Evolutionary conservation across 345 rosid genomes (phyloP).

Genomic region (Euphorbia tirucalli): DNA sequence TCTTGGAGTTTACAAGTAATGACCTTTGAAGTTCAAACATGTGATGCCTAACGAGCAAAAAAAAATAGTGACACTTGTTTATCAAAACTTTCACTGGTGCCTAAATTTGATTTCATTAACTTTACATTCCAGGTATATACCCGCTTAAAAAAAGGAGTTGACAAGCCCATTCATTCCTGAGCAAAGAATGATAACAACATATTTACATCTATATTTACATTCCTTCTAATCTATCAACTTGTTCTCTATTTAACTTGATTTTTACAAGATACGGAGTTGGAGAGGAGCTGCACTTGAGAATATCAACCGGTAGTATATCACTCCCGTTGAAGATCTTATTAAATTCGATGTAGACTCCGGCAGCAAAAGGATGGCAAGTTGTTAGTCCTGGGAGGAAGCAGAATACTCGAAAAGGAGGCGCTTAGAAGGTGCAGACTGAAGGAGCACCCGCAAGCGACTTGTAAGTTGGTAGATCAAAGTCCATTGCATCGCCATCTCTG

Average conservation of each 20-base stretch:
- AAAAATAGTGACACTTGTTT: no score
- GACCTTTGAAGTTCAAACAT: no score
- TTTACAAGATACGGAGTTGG: neutral
- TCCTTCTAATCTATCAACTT: neutral
- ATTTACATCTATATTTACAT: conserved; percentile 16
- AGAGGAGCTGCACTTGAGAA: no score
- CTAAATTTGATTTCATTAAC: conserved; percentile 16
- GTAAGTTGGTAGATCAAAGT: conserved; percentile 88
- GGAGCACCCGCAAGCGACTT: conserved; percentile 79
- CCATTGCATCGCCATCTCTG: conserved; percentile 98
- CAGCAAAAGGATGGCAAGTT: no score
- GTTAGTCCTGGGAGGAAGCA: conserved; percentile 86
- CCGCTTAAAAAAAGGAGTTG: conserved; percentile 13
- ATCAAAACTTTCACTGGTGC: neutral
- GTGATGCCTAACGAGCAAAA: no score
- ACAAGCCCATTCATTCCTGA: conserved; percentile 31
- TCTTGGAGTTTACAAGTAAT: no score
- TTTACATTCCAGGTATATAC: conserved; percentile 7
- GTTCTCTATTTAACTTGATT: neutral
- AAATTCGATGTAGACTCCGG: neutral
- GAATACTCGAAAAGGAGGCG: conserved; percentile 92
- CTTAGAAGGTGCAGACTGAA: conserved; percentile 87
- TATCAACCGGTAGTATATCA: no score
- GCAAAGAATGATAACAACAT: conserved; percentile 35
- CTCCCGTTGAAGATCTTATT: neutral